Evolutionary conservation across 2,329 filamentous ascomycete species (phyloP).

Genomic region (Monosporascus ibericus): DNA sequence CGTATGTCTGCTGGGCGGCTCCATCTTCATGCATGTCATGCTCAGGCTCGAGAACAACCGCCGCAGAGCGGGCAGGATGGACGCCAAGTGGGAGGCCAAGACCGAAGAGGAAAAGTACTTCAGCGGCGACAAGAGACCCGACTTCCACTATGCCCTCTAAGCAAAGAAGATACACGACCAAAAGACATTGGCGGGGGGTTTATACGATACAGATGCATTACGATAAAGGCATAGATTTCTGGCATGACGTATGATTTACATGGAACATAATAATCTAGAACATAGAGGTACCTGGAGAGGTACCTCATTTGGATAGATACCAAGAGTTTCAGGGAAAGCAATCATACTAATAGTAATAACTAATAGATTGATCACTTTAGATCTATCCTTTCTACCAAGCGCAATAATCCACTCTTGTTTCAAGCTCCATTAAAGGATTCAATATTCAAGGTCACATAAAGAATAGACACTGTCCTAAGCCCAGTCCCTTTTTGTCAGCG

Average conservation of each 20-base stretch:
- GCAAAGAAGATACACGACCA: not conserved
- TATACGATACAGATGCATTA: not conserved
- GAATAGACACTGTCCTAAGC: too few relatives aligned
- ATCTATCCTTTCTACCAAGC: too few relatives aligned
- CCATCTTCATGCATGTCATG: conserved; percentile 55
- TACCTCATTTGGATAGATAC: not conserved
- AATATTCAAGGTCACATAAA: too few relatives aligned
- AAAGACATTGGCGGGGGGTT: not conserved
- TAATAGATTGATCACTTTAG: not conserved
- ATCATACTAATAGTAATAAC: not conserved
- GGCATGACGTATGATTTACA: not conserved
- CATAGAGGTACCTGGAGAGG: not conserved
- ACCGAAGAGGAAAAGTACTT: conserved; percentile 53
- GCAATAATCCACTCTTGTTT: too few relatives aligned
- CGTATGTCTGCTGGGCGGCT: conserved; percentile 63
- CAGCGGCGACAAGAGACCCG: conserved; percentile 64
- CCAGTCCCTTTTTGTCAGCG: too few relatives aligned
- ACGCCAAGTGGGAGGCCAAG: conserved; percentile 61
- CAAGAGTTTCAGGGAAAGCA: not conserved
- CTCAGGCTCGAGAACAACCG: conserved; percentile 64
- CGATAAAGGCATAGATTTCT: not conserved
- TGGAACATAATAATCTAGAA: not conserved
- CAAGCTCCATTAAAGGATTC: too few relatives aligned
- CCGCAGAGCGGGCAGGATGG: conserved; percentile 55
- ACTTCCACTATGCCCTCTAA: conserved; percentile 64